Evolutionary conservation across 2,329 filamentous ascomycete genomes (phyloP).

Genomic region (Claviceps africana): DNA sequence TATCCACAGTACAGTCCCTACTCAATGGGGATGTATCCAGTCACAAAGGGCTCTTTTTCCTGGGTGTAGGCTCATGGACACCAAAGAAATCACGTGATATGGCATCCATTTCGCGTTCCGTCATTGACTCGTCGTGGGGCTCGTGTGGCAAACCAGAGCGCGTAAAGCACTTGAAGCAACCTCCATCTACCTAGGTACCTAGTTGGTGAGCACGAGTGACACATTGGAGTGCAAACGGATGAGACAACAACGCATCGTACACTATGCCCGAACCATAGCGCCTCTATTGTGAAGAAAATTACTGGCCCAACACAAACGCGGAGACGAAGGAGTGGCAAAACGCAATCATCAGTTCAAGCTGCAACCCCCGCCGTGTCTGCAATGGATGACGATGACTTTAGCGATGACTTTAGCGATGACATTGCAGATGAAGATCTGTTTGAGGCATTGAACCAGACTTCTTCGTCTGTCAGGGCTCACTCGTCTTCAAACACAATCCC

Average conservation of each 20-base stretch:
- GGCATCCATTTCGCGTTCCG: conserved; percentile 17
- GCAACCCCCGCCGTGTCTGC: conserved; percentile 3
- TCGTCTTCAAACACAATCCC: neutral
- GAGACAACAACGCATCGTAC: neutral
- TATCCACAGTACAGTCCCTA: no score
- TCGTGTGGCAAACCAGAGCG: neutral
- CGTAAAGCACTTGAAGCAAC: conserved; percentile 4
- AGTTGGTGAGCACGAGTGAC: neutral
- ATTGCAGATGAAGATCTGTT: conserved; percentile 54
- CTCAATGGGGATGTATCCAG: neutral
- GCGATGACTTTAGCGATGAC: conserved; percentile 51
- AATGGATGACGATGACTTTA: conserved; percentile 49
- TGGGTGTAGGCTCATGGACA: neutral
- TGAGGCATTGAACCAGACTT: conserved; percentile 40
- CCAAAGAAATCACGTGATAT: conserved; percentile 13
- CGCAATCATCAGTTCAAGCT: neutral
- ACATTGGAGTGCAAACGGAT: neutral
- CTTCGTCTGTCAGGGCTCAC: conserved; percentile 15
- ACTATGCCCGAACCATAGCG: neutral
- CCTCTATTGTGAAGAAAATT: neutral
- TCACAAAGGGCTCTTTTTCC: neutral
- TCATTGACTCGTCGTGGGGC: neutral
- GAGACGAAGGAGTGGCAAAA: neutral
- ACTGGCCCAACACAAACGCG: neutral
- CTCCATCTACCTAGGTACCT: no score